These are phyloP conservation scores for Cutaneotrichosporon sp. DNA, from an alignment of 1,284 basidiomycete species.

Conservation along the genomic window DNA sequence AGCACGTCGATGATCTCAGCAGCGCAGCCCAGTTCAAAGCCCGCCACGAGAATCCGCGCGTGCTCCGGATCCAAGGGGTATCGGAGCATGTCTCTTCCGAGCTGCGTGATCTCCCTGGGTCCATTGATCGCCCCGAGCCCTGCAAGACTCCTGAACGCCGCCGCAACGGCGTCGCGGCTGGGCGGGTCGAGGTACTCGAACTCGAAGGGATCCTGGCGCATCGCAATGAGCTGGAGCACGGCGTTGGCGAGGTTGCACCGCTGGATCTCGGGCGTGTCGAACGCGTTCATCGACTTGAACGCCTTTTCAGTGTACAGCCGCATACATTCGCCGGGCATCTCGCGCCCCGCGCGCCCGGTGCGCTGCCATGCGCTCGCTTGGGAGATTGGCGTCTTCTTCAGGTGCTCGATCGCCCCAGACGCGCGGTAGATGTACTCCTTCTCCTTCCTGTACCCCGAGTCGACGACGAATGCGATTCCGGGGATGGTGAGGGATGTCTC, in stretches of 20 bases:
- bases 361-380: constrained; percentile 78
- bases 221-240: constrained; percentile 75
- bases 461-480: constrained; percentile 90
- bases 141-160: constrained; percentile 69
- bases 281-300: constrained; percentile 61
- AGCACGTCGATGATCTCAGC: constrained; percentile 70
- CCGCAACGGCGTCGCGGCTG: constrained; percentile 60
- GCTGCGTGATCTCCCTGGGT: constrained; percentile 59
- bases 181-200: constrained; percentile 83
- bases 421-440: constrained; percentile 72
- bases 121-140: constrained; percentile 69
- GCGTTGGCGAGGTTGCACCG: constrained; percentile 77
- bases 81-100: constrained; percentile 71
- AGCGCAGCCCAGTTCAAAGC: constrained; percentile 61
- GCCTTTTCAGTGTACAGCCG: constrained; percentile 78
- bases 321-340: constrained; percentile 80
- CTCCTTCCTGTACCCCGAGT: constrained; percentile 92
- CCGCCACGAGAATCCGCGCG: constrained; percentile 68
- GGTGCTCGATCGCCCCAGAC: constrained; percentile 82
- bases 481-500: constrained; percentile 98
- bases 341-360: constrained; percentile 84
- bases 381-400: constrained; percentile 77
- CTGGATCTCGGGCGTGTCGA: constrained; percentile 80
- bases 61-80: constrained; percentile 82
- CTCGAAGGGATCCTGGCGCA: constrained; percentile 69